Percentiles rank a stretch among this genome's conserved stretches.
These are phyloP conservation scores for Aspergillus unguis DNA, from an alignment of 2,329 filamentous ascomycete genomes.

Conservation along the genomic window DNA sequence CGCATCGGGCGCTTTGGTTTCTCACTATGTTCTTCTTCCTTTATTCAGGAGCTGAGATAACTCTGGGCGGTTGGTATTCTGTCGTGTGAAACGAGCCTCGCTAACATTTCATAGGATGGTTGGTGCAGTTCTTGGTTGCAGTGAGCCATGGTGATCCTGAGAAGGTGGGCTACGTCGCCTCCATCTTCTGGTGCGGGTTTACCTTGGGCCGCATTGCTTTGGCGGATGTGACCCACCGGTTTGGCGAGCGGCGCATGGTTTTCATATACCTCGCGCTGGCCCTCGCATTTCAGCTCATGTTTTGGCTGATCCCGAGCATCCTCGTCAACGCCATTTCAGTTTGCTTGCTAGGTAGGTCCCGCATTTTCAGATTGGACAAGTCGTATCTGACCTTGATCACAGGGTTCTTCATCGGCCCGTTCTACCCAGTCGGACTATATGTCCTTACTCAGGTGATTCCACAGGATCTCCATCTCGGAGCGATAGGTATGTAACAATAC, in stretches of 20 bases:
- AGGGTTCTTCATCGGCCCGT: constrained; percentile 28
- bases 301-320: constrained; percentile 24
- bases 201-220: constrained; percentile 22
- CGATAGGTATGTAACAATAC: constrained; percentile 19
- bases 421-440: constrained; percentile 25
- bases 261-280: constrained; percentile 21
- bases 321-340: constrained; percentile 22
- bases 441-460: constrained; percentile 23
- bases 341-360: constrained; percentile 21
- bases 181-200: constrained; percentile 24
- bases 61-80: constrained; percentile 18
- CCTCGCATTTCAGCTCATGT: constrained; percentile 20
- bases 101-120: constrained; percentile 18
- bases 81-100: too few relatives aligned
- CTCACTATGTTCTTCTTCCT: constrained; percentile 26
- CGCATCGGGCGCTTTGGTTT: constrained; percentile 21
- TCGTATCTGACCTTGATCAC: neutral
- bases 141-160: constrained; percentile 22
- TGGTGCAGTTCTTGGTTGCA: constrained; percentile 24
- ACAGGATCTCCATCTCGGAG: constrained; percentile 22
- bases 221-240: constrained; percentile 22
- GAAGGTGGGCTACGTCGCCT: constrained; percentile 25
- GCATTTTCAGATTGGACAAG: neutral
- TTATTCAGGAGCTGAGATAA: constrained; percentile 24
- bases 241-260: constrained; percentile 24